Conservation (phyloP, 768 basidiomycete genomes). For the Crucibulum laeve region DNA sequence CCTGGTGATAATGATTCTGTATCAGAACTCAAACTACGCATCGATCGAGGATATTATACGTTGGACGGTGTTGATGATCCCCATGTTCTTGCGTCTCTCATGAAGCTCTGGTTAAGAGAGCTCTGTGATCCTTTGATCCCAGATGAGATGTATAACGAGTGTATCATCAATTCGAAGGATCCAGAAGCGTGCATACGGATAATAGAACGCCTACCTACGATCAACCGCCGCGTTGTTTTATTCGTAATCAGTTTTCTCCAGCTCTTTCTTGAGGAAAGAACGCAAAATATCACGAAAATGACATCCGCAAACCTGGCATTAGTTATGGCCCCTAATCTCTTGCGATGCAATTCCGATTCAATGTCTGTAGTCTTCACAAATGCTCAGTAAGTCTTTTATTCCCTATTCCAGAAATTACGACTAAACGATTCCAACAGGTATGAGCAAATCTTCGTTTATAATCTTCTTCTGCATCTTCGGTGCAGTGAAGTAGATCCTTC, state of each 20-base stretch:
- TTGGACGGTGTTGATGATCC: slow-evolving; percentile 89
- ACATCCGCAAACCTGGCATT: slow-evolving; percentile 83
- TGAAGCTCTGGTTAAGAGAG: slow-evolving; percentile 94
- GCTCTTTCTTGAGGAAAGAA: slow-evolving; percentile 77
- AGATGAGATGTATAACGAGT: slow-evolving; percentile 88
- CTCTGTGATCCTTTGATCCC: slow-evolving; percentile 91
- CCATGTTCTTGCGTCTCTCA: slow-evolving; percentile 81
- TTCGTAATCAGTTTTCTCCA: slow-evolving; percentile 92
- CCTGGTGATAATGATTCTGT: slow-evolving; percentile 90
- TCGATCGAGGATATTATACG: slow-evolving; percentile 89
- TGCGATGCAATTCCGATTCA: slow-evolving; percentile 84
- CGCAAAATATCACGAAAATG: slow-evolving; percentile 80
- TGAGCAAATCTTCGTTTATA: slow-evolving; percentile 85
- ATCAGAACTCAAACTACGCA: slow-evolving; percentile 82
- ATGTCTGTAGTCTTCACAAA: slow-evolving; percentile 90
- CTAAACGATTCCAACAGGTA: slow-evolving; percentile 43
- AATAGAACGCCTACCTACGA: slow-evolving; percentile 73
- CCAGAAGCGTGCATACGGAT: slow-evolving; percentile 70
- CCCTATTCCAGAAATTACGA: slow-evolving; percentile 1
- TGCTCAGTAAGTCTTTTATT: slow-evolving; percentile 60
- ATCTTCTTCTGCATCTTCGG: slow-evolving; percentile 75
- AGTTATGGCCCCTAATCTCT: slow-evolving; percentile 88
- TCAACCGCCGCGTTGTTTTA: slow-evolving; percentile 81
- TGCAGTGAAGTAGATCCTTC: slow-evolving; percentile 72
- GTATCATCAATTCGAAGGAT: slow-evolving; percentile 64